Percentiles rank a stretch among this genome's conserved stretches.
Conservation (phyloP, 1,284 basidiomycete species). For the Melampsora larici-populina region DNA sequence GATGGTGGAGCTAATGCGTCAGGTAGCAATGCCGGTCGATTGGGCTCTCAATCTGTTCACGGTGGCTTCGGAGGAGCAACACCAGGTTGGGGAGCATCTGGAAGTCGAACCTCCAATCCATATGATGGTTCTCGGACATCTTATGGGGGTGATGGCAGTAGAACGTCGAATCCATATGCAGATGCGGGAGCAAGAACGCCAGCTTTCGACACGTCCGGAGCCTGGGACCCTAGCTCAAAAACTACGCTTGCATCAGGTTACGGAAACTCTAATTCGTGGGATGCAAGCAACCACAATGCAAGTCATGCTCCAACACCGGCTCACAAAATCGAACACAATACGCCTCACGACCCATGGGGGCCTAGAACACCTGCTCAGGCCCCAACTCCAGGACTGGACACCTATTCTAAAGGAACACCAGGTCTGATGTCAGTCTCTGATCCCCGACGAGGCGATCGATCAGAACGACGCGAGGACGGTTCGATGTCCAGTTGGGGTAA, state of each 20-base stretch:
- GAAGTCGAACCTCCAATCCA: slow-evolving; percentile 55
- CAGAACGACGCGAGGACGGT: slow-evolving; percentile 47
- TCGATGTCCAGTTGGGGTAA: slow-evolving; percentile 47
- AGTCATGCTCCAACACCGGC: slow-evolving; percentile 42
- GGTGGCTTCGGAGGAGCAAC: slow-evolving; percentile 44
- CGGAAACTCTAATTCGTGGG: slow-evolving; percentile 45
- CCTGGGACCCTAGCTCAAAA: slow-evolving; percentile 53
- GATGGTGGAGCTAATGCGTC: slow-evolving; percentile 46
- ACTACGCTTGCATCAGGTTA: slow-evolving; percentile 46
- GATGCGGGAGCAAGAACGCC: slow-evolving; percentile 55
- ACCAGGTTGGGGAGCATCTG: slow-evolving; percentile 45
- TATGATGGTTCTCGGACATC: slow-evolving; percentile 66
- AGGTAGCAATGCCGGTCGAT: slow-evolving; percentile 41
- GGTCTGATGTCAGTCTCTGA: slow-evolving; percentile 33
- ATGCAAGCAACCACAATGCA: slow-evolving; percentile 41
- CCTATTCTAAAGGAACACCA: slow-evolving; percentile 28
- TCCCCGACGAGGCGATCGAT: slow-evolving; percentile 44
- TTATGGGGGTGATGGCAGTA: slow-evolving; percentile 60
- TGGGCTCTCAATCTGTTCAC: slow-evolving; percentile 43
- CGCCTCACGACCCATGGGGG: slow-evolving; percentile 45
- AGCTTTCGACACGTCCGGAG: slow-evolving; percentile 52
- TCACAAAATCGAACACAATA: slow-evolving; percentile 43
- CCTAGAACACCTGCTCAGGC: slow-evolving; percentile 35
- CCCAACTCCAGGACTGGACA: slow-evolving; percentile 31
- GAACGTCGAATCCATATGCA: slow-evolving; percentile 71